Base-by-base conservation (phyloP, 805 yeast genomes). In the Clavispora carvajalis region DNA sequence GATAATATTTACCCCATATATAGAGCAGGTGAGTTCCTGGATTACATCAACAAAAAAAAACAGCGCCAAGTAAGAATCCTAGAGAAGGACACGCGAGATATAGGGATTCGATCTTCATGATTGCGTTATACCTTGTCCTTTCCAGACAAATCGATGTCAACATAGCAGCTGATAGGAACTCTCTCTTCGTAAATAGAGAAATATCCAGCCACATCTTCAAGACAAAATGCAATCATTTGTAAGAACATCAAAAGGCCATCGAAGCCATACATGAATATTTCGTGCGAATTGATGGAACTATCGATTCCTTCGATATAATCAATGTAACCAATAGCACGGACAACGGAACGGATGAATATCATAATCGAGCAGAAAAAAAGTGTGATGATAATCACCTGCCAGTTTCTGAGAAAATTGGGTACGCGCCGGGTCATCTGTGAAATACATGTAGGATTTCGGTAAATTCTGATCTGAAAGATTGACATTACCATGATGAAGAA, bases 321-420 rank as follows among this genome's bases (percentile, higher is more conserved):
- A 12, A 49, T 34, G 40, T 48, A 62, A 38, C 62, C 67, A 11
- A 59, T 44, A 4, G 53, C 48, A 44, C 66, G 54, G 23, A 53
- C 55, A n/a, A 63, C 49, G 7, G 62, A 60, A 45, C 67, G 55
- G n/a, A 59, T 40, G 25, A 62, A 37, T 30, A 62, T 55, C 15
- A 57, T 37, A 13, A 49, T 21, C 28, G 54, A 52, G 22, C 40
- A 33, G 7, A 16, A 11, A n/a, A 39, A 42, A 9, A 44, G 37
- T 5, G 40, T 17, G 3, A 28, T 8, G 26, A 48, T 19, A 10
- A 41, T 18, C 22, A 36, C 33, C 12, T 40, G 29, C 46, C 50
- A 41, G 30, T 46, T 48, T 8, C 36, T 38, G 1, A n/a, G 10
- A n/a, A 2, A 13, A 6, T 28, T 23, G 10, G 40, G 40, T 13